A percentile compares a stretch with the other conserved stretches of the same genome.
Evolutionary conservation across 352 stramenopile genomes (phyloP).

Genomic region (Aphanomyces cochlioides): DNA sequence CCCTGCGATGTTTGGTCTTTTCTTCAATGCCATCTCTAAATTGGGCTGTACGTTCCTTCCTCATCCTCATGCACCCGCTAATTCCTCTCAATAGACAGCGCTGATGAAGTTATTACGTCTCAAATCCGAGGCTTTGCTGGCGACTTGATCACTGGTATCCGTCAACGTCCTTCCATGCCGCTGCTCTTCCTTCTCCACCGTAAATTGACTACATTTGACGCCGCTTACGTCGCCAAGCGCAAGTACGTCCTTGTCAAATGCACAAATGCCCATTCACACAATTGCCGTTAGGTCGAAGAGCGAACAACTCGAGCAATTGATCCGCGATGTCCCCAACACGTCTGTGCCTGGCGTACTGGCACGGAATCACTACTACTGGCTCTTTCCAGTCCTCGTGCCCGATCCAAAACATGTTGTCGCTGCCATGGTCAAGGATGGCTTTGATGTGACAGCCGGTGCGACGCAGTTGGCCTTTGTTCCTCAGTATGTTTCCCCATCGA

Average conservation of each 20-base stretch:
- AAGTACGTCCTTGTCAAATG: slow-evolving; percentile 40
- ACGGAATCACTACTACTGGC: slow-evolving; percentile 73
- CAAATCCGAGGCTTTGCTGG: slow-evolving; percentile 78
- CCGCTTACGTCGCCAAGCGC: slow-evolving; percentile 64
- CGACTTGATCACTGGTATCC: slow-evolving; percentile 72
- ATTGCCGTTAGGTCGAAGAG: slow-evolving; percentile 55
- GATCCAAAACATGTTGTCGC: slow-evolving; percentile 47
- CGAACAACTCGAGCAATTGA: slow-evolving; percentile 50
- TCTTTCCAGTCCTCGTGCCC: slow-evolving; percentile 71
- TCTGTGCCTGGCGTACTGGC: slow-evolving; percentile 56
- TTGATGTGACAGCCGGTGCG: slow-evolving; percentile 73
- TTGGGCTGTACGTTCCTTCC: slow-evolving; percentile 44
- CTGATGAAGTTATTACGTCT: slow-evolving; percentile 78
- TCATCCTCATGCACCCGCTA: not conserved
- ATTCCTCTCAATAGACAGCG: slow-evolving; percentile 43
- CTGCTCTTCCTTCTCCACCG: slow-evolving; percentile 66
- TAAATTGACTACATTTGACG: slow-evolving; percentile 61
- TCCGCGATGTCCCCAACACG: slow-evolving; percentile 55
- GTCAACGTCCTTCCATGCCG: slow-evolving; percentile 70
- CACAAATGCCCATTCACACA: not conserved
- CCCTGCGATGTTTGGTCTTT: slow-evolving; percentile 67
- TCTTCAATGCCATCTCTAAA: slow-evolving; percentile 55
- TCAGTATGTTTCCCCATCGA: slow-evolving; percentile 38
- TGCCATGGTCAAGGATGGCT: slow-evolving; percentile 75
- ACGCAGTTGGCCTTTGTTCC: slow-evolving; percentile 68